Conservation (phyloP, 176 grass and related monocot species). For the Musa acuminata region DNA sequence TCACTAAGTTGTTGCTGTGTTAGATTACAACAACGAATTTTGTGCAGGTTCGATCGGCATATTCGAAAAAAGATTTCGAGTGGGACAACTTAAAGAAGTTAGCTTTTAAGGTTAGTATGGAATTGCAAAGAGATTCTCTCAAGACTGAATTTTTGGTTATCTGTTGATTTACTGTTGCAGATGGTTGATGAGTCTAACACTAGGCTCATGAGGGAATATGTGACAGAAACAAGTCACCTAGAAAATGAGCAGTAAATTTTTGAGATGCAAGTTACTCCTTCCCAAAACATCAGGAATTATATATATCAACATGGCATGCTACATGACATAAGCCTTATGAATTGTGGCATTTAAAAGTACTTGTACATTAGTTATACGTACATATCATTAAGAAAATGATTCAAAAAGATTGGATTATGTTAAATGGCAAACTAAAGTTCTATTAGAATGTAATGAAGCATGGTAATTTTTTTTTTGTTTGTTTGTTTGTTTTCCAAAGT, state of each 20-base stretch:
- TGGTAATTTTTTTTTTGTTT: too few species aligned
- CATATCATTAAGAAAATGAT: too few species aligned
- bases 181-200: constrained; percentile 89
- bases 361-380: too few species aligned
- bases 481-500: too few species aligned
- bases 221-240: constrained; percentile 76
- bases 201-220: constrained; percentile 77
- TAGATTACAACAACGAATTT: neutral
- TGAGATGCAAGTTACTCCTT: neutral
- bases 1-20: neutral
- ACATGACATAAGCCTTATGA: too few species aligned
- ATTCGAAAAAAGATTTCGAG: constrained; percentile 81
- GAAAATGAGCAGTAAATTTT: constrained; percentile 30
- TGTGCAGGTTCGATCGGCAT: constrained; percentile 72
- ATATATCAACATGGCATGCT: too few species aligned
- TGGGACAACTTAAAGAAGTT: constrained; percentile 87
- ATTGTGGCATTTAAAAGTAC: too few species aligned
- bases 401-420: too few species aligned
- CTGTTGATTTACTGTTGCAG: constrained; percentile 24
- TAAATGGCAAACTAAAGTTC: too few species aligned
- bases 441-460: too few species aligned
- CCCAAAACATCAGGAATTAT: too few species aligned
- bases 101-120: constrained; percentile 46
- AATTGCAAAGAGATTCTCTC: neutral
- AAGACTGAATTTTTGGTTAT: neutral